Base-by-base conservation (phyloP, 768 basidiomycete species). In the Termitomyces sp. region DNA sequence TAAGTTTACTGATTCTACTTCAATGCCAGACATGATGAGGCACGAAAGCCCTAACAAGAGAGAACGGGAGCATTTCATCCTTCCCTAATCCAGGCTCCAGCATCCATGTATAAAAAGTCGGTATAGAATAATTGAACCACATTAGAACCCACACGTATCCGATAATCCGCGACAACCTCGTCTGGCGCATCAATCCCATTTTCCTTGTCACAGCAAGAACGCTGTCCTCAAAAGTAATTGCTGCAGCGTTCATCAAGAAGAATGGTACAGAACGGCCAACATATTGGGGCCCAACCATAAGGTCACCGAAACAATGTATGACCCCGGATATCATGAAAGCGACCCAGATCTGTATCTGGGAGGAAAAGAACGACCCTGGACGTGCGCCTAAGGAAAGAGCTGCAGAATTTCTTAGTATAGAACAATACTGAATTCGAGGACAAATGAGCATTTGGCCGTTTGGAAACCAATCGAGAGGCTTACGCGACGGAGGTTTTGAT, bases 401-500 rank as follows among this genome's bases (percentile, higher is more conserved):
- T 11, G 11, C 6, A 8, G 24, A 12, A 33, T 51, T 61, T 35
- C 55, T 55, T 0, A 61, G 3, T 8, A 38, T 15, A 28, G 13
- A 44, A 36, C 13, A 42, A 35, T 55, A 45, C 60, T 61, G 36
- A 22, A 15, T 18, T 28, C 39, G 13, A 46, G 11, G 22, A 48
- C 24, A 51, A 12, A 36, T 55, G n/a, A 49, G 24, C 13, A 28
- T 16, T 44, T 2, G 28, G 40, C 16, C 51, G 20, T 18, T 32
- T 60, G 8, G 20, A 32, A 42, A 4, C 51, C 20, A 40, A 33
- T 1, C 7, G 49, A 32, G 57, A 48, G 24, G 12, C 60, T 61
- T 61, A 61, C 60, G 16, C 60, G 60, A 44, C 60, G 49, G 16
- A 61, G 33, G 33, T n/a, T 56, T 38, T 61, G 60, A 38, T 61